Evolutionary conservation across 2,329 filamentous ascomycete species (phyloP).

Genomic region (Fusarium illudens): DNA sequence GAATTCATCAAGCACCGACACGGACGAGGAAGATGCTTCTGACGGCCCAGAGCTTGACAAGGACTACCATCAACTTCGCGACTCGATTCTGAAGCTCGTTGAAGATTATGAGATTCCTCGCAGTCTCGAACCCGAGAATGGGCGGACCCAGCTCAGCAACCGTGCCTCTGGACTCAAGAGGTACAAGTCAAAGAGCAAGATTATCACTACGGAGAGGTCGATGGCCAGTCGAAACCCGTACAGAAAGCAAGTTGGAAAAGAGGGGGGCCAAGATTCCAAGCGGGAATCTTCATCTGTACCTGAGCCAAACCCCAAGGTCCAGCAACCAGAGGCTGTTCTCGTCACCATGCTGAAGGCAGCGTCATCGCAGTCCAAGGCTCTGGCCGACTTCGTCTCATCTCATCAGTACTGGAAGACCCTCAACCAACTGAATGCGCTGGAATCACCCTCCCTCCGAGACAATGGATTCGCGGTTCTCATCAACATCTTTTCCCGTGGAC

Average conservation of each 20-base stretch:
- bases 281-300: constrained; percentile 8
- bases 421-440: constrained; percentile 73
- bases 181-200: constrained; percentile 67
- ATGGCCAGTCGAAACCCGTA: constrained; percentile 69
- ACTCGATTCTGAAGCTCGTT: constrained; percentile 81
- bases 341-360: constrained; percentile 80
- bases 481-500: constrained; percentile 77
- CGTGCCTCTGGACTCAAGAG: constrained; percentile 69
- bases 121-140: constrained; percentile 66
- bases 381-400: constrained; percentile 83
- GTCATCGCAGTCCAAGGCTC: constrained; percentile 77
- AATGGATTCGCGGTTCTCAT: constrained; percentile 76
- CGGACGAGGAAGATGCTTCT: constrained; percentile 68
- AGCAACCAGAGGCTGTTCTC: constrained; percentile 63
- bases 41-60: constrained; percentile 73
- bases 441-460: constrained; percentile 67
- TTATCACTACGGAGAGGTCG: constrained; percentile 60
- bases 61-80: constrained; percentile 82
- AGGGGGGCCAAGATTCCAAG: constrained; percentile 12
- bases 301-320: constrained; percentile 37
- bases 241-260: constrained; percentile 47
- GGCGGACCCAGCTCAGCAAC: constrained; percentile 74
- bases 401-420: constrained; percentile 88
- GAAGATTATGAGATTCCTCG: constrained; percentile 84
- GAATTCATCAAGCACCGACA: constrained; percentile 67